A percentile compares a stretch with the other conserved stretches of the same genome.
These are phyloP conservation scores for Arachnomyces sp. DNA, from an alignment of 2,329 filamentous ascomycete genomes.

Conservation along the genomic window DNA sequence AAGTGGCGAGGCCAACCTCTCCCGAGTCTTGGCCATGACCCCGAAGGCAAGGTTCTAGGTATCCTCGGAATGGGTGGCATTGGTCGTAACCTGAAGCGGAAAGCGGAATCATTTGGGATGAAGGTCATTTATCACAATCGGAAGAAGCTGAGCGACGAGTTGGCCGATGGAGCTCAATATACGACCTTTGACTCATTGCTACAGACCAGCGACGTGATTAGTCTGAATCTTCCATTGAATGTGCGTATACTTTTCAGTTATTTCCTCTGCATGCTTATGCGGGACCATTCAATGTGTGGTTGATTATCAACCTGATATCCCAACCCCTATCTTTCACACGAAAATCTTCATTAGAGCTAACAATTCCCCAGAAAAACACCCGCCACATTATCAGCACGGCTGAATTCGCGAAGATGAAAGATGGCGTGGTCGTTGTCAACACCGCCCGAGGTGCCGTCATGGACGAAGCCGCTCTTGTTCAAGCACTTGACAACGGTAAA, in stretches of 20 bases:
- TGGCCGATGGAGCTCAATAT: conserved; percentile 34
- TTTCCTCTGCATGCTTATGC: conserved; percentile 1
- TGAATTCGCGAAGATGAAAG: conserved; percentile 72
- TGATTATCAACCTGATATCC: neutral
- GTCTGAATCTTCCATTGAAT: conserved; percentile 73
- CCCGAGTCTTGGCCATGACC: conserved; percentile 61
- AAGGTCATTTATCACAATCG: conserved; percentile 68
- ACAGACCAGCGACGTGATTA: conserved; percentile 64
- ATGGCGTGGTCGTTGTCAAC: conserved; percentile 69
- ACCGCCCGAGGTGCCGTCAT: conserved; percentile 77
- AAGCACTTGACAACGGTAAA: conserved; percentile 61
- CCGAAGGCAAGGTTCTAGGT: conserved; percentile 68
- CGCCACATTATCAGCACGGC: conserved; percentile 64
- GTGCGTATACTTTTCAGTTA: conserved; percentile 42
- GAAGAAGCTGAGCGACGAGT: conserved; percentile 48
- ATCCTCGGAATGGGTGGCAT: conserved; percentile 85
- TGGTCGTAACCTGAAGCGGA: conserved; percentile 66
- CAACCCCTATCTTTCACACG: neutral
- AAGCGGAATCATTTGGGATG: conserved; percentile 71
- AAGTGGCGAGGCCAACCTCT: conserved; percentile 56
- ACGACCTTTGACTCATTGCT: conserved; percentile 67
- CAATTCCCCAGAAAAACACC: conserved; percentile 49
- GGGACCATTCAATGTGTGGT: conserved; percentile 5
- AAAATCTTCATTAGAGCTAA: neutral
- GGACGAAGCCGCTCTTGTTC: conserved; percentile 70